These are phyloP conservation scores for Aspergillus heteromorphus DNA, from an alignment of 495 filamentous ascomycete species.

Conservation along the genomic window DNA sequence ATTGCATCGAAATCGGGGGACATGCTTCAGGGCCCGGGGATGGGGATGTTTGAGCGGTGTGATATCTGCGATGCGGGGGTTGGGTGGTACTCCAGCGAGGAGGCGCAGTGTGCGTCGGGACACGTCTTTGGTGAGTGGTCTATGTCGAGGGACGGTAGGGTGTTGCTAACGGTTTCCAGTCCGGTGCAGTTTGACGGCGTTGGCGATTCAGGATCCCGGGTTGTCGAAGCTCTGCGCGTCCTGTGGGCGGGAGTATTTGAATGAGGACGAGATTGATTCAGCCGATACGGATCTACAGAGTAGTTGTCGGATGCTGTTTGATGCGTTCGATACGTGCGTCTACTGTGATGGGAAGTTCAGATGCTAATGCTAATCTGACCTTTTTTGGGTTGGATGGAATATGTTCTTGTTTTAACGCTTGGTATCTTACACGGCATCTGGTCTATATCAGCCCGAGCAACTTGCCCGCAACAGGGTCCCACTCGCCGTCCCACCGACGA, in stretches of 20 bases:
- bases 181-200: slow-evolving; percentile 50
- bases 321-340: slow-evolving; percentile 48
- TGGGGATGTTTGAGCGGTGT: slow-evolving; percentile 38
- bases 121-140: slow-evolving; percentile 43
- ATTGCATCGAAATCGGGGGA: slow-evolving; percentile 24
- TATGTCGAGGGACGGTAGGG: background rate
- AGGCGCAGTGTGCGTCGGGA: slow-evolving; percentile 41
- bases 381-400: too few species aligned
- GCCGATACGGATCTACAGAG: slow-evolving; percentile 15
- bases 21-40: slow-evolving; percentile 18
- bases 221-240: slow-evolving; percentile 49
- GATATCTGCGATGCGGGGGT: slow-evolving; percentile 43
- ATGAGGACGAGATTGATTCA: slow-evolving; percentile 33
- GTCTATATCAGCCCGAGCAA: slow-evolving; percentile 54
- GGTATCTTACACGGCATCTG: too few species aligned
- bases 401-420: too few species aligned
- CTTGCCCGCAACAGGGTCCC: slow-evolving; percentile 71
- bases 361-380: slow-evolving; percentile 1
- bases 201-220: slow-evolving; percentile 51
- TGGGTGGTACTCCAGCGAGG: slow-evolving; percentile 27
- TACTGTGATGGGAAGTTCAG: slow-evolving; percentile 51
- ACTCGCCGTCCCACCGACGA: slow-evolving; percentile 89
- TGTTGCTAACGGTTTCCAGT: slow-evolving; percentile 21
- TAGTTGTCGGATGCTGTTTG: slow-evolving; percentile 29
- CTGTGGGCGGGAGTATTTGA: slow-evolving; percentile 45